Evolutionary conservation across 139 green algal genomes (phyloP), one percentile per base, ranked within the genome.

Genomic region (Nannochloris sp.): DNA sequence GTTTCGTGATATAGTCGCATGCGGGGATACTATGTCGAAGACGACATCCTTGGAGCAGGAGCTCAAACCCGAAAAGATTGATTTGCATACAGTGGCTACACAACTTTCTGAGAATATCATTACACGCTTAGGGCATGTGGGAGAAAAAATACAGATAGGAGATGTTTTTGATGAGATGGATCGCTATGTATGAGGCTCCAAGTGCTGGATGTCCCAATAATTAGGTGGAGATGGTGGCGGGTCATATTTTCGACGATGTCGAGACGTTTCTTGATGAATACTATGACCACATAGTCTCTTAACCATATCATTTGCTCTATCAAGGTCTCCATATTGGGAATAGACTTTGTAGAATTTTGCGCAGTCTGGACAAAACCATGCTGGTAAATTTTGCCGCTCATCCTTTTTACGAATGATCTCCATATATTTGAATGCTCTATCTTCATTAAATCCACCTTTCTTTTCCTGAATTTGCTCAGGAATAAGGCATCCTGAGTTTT

Each of bases 1-100:
- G 5, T 97, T 89, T 45, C 44, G 71, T 1, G 31, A 83, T 70
- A 96, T 97, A 58, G 61, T 95, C 1, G 80, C 88, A 1, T 96
- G 88, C 49, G 89, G 89, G 25, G 68, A 71, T 1, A 49, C 64
- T n/a, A 70, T 76, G 26, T 67, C 60, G 13, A 62, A 73, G 30
- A 63, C 75, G 5, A 85, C 76, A 4, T 79, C 76, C 10, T 14
- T 84, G 49, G 48, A 73, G 3, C 49, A 60, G 16, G 65, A 75
- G 58, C 67, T 46, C 44, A 9, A 31, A 29, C 8, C 17, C 37
- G 4, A 26, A 4, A 31, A 37, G n/a, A 16, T 11, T 25, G 9
- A 20, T 40, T 28, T 4, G 10, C 2, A 37, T 49, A 60, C 16
- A 31, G 49, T 37, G 43, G 67, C 59, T n/a, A 49, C 23, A 33